Evolutionary conservation across 139 green algal genomes (phyloP), one percentile per base, ranked within the genome.

Genomic region (Auxenochlorella pyrenoidosa): DNA sequence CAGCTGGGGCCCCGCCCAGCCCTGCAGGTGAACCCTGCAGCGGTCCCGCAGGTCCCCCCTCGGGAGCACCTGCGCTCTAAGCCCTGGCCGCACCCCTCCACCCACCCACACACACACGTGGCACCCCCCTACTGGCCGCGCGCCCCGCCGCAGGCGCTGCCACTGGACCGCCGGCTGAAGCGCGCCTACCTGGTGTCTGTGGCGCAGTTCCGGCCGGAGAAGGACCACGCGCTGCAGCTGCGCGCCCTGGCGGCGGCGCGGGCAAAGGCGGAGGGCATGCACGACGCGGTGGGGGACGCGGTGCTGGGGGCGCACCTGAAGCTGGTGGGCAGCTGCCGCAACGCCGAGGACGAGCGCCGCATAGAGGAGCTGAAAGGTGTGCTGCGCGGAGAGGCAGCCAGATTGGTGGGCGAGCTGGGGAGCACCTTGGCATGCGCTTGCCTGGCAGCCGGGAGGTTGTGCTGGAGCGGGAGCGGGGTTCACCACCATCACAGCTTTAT

Each of bases 121-220:
- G n/a, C n/a, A n/a, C n/a, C n/a, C n/a, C n/a, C n/a, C n/a, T n/a
- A n/a, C n/a, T n/a, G n/a, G n/a, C n/a, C n/a, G n/a, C n/a, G n/a
- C n/a, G n/a, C n/a, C n/a, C n/a, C n/a, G n/a, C n/a, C n/a, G 44
- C 91, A 95, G 87, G 80, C 71, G 63, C 91, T 98, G 68, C 96
- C 94, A 1, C 88, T 99, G 59, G 95, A 98, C 90, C 89, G 97
- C 54, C 89, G 87, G 75, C 90, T 96, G 22, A 96, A 97, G 90
- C 90, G 90, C 30, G 86, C 95, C 28, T 97, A 93, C 91, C 28
- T 99, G 5, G 84, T 99, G 6, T 97, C 93, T 3, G 91, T 99
- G 30, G 95, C 93, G 0, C 97, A 99, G 93, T 99, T 99, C 90
- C 88, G 96, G 30, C 96, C 96, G 5, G 97, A 99, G 90, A 99